Base-by-base conservation (phyloP, 179 eudicot genomes). In the Heliamphora pulchella region DNA sequence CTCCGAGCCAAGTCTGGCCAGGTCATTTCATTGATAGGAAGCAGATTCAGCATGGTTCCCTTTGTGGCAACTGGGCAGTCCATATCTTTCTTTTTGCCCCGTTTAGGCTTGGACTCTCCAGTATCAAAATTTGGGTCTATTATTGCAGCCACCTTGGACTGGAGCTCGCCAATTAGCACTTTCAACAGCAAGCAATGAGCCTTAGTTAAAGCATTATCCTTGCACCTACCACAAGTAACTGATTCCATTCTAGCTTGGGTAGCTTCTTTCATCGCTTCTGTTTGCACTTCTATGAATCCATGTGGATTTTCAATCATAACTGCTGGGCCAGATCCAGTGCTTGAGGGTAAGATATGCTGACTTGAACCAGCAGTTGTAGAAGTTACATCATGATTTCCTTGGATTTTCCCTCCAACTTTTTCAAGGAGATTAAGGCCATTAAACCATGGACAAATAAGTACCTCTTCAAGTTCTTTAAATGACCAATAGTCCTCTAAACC, bases 1-100 rank as follows among this genome's bases (percentile, higher is more conserved):
- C 97, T 87, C 82, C 97, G 90, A 77, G 91, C 91, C 85, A 92
- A 83, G 80, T 92, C 97, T 18, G 90, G 92, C 97, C 97, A 92
- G 58, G 94, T 92, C 74, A 91, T 39, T 51, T 86, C 91, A 85
- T 92, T 92, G 54, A 91, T 79, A 66, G 92, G 94, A 76, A 89
- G 87, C 67, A 87, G 80, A 80, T 84, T 85, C 74, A 88, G 82
- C 81, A 84, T 88, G 77, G 87, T 86, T 72, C 85, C 86, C 62
- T 80, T 85, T 9, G 86, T 82, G 71, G 87, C 83, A 84, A 80
- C 83, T 54, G 87, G 82, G 81, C 75, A 80, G 68, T 90, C 91
- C 59, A 82, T 78, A 80, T 87, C 91, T 86, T 81, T 91, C 83
- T 75, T 91, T 69, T 89, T 87, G 44, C 91, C 91, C 73, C 90